These are phyloP conservation scores for Chlorella sp. DNA, from an alignment of 139 green algal genomes.

Conservation along the genomic window DNA sequence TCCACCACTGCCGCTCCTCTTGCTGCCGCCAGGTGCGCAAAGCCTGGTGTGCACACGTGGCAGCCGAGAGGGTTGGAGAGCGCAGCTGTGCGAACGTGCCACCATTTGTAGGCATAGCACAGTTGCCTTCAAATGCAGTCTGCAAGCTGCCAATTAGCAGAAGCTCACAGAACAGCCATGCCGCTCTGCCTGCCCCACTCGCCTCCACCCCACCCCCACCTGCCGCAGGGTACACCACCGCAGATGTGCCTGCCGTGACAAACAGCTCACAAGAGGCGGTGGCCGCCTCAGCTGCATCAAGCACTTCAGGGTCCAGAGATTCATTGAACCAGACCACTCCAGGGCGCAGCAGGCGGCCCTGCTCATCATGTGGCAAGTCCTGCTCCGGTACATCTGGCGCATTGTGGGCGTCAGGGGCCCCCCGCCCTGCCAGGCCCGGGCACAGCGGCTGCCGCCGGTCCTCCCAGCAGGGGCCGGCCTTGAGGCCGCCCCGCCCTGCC, in stretches of 20 bases:
- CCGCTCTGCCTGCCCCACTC: too few relatives aligned
- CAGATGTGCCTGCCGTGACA: conserved; percentile 53
- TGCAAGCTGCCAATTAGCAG: too few relatives aligned
- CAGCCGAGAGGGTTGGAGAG: too few relatives aligned
- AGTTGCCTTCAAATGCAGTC: too few relatives aligned
- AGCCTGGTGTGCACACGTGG: conserved; percentile 37
- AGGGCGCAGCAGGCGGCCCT: conserved; percentile 55
- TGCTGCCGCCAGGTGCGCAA: conserved; percentile 40
- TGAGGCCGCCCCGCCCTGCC: conserved; percentile 20
- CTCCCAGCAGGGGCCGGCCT: conserved; percentile 42
- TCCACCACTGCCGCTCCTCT: conserved; percentile 57
- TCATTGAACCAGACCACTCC: conserved; percentile 68
- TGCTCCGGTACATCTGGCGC: conserved; percentile 39
- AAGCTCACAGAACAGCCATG: too few relatives aligned
- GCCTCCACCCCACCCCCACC: neutral
- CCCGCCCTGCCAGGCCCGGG: conserved; percentile 38
- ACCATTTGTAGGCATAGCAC: neutral
- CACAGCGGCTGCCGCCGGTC: conserved; percentile 57
- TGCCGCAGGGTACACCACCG: conserved; percentile 59
- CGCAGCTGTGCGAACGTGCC: too few relatives aligned
- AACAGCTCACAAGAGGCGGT: conserved; percentile 51
- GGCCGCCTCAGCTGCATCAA: conserved; percentile 38
- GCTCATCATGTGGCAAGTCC: conserved; percentile 75
- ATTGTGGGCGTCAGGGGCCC: conserved; percentile 26
- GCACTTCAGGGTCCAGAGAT: conserved; percentile 45